Percentiles rank a stretch among this genome's conserved stretches.
These are phyloP conservation scores for Metrosideros polymorpha DNA, from an alignment of 441 rosid species.

Conservation along the genomic window DNA sequence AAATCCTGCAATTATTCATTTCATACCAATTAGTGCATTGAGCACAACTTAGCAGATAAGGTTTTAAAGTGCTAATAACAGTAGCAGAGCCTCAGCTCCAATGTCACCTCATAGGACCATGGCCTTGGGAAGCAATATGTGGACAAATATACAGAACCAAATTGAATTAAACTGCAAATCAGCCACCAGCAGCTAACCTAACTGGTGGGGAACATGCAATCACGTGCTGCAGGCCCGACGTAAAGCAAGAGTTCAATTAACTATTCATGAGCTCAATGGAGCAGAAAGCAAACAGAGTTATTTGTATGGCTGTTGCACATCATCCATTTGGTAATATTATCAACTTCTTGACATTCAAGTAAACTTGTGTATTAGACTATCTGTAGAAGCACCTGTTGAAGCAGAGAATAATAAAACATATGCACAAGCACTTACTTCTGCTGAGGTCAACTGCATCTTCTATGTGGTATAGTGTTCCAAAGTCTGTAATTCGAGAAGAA, in stretches of 20 bases:
- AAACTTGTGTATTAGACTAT: neutral
- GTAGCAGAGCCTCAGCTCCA: neutral
- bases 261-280: neutral
- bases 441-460: constrained; percentile 29
- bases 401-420: neutral
- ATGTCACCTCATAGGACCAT: neutral
- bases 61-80: neutral
- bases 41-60: neutral
- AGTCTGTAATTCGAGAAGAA: constrained; percentile 21
- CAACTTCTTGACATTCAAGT: neutral
- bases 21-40: neutral
- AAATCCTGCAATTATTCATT: neutral
- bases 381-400: neutral
- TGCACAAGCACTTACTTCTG: constrained; percentile 22
- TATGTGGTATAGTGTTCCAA: constrained; percentile 22
- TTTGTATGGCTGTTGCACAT: neutral
- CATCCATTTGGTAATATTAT: neutral
- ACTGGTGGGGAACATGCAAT: neutral
- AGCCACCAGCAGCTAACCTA: neutral
- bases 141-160: neutral
- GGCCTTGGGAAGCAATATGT: neutral
- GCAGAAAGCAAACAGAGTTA: neutral
- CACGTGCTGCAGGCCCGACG: neutral
- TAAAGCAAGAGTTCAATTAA: neutral
- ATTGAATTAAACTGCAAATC: neutral